These are phyloP conservation scores for Scutellaria minor DNA, from an alignment of 257 asterid species.

Conservation along the genomic window DNA sequence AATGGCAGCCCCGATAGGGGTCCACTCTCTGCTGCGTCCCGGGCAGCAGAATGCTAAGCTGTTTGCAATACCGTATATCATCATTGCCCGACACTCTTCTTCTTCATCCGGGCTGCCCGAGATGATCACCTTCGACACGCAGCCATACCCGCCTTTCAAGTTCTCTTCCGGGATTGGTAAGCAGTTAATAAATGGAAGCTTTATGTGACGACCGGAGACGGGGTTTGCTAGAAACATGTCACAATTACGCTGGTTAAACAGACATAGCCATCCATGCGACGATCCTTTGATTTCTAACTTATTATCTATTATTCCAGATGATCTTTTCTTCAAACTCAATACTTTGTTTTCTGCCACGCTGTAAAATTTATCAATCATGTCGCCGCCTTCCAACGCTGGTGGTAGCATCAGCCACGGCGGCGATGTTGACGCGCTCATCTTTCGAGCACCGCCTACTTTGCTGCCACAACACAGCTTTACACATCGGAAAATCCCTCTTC, in stretches of 20 bases:
- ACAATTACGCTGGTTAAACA: neutral
- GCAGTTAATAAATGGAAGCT: neutral
- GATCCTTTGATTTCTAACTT: neutral
- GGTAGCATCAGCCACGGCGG: too few species aligned
- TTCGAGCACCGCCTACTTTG: too few species aligned
- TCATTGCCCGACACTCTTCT: constrained; percentile 13
- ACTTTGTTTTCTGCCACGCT: neutral
- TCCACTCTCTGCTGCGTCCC: constrained; percentile 10
- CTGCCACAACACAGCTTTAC: too few species aligned
- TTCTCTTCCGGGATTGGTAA: neutral
- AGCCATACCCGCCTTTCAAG: neutral
- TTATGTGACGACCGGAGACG: neutral
- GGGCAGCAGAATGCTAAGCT: constrained; percentile 15
- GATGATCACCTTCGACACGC: neutral
- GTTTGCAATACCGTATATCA: neutral
- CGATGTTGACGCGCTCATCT: too few species aligned
- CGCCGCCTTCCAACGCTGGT: neutral
- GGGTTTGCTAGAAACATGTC: constrained; percentile 7
- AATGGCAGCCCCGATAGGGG: too few species aligned
- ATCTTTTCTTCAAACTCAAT: neutral
- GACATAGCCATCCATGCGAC: neutral
- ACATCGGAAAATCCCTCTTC: too few species aligned
- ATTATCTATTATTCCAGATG: neutral
- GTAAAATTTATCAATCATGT: neutral
- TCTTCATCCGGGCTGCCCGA: neutral